Base-by-base conservation (phyloP, 2,329 filamentous ascomycete species). In the Stachybotrys chlorohalonatus region DNA sequence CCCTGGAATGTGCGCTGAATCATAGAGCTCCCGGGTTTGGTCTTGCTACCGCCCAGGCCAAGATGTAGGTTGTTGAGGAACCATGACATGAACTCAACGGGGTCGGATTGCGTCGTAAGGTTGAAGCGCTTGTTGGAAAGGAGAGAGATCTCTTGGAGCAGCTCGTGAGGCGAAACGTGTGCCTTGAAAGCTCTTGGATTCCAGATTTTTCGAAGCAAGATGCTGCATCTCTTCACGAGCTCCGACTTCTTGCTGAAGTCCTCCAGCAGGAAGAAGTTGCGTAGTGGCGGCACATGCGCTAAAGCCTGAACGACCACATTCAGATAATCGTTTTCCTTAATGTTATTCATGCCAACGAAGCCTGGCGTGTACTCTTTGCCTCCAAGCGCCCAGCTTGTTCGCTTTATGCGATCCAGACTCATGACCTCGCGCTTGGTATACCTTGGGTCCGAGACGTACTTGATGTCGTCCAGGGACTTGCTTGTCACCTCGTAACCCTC, bases 271-370 rank as follows among this genome's bases (percentile, higher is more conserved):
- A 97, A 85, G 73, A 85, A 97, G 69, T 97, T 96, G 39, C 94
- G 85, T 61, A 99, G 76, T 5, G 94, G 93, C 17, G 85, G 77
- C 31, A 97, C 90, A 70, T 99, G 94, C 3, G 93, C 86, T 45
- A 99, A 80, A 7, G 92, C 87, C 70, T 99, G 94, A 51, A 95
- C 87, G 3, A 96, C 83, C 31, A 96, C 93, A 68, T 99, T 99
- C 66, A 97, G 81, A 74, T 99, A 99, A 75, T 99, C 94, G 73
- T 99, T 99, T 56, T 94, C 90, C 72, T 99, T 99, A 79, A 99
- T 96, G 73, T 99, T 99, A 79, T 99, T 99, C 89, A 99, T 95
- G 61, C 94, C 94, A 57, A 99, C 90, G 68, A 92, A 99, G 6
- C 94, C 93, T 17, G 94, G 94, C 60, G 86, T 86, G 73, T 99